These are phyloP conservation scores for Dimocarpus longan DNA, from an alignment of 345 rosid genomes.

Conservation along the genomic window DNA sequence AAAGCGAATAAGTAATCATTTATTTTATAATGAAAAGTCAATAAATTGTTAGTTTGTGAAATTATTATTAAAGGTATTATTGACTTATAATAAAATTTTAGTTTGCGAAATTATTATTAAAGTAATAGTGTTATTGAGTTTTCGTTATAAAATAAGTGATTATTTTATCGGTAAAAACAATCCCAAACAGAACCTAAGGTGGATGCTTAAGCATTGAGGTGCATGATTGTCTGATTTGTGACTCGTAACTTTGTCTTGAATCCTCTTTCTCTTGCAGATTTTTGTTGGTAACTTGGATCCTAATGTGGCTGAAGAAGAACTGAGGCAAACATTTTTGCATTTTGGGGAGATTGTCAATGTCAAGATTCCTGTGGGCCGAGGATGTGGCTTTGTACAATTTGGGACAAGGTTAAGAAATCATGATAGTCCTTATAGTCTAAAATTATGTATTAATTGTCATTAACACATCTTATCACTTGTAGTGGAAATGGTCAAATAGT, in stretches of 20 bases:
- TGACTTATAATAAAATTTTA: too few relatives aligned
- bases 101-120: too few relatives aligned
- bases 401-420: slow-evolving; percentile 53
- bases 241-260: slow-evolving; percentile 24
- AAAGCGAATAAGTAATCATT: too few relatives aligned
- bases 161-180: too few relatives aligned
- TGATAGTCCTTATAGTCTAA: background rate
- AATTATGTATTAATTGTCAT: background rate
- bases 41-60: too few relatives aligned
- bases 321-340: slow-evolving; percentile 71
- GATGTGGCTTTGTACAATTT: slow-evolving; percentile 88
- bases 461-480: background rate
- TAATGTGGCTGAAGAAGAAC: slow-evolving; percentile 78
- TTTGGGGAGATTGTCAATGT: slow-evolving; percentile 76
- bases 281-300: slow-evolving; percentile 81
- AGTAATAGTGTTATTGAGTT: too few relatives aligned
- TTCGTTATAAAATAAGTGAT: too few relatives aligned
- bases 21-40: too few relatives aligned
- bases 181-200: too few relatives aligned
- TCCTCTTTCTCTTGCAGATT: slow-evolving; percentile 53
- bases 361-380: slow-evolving; percentile 87
- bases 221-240: background rate
- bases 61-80: too few relatives aligned
- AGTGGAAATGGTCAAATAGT: slow-evolving; percentile 3
- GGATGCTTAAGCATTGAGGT: background rate